Conservation (phyloP, 208 protist species). For the Acanthamoeba sp. region DNA sequence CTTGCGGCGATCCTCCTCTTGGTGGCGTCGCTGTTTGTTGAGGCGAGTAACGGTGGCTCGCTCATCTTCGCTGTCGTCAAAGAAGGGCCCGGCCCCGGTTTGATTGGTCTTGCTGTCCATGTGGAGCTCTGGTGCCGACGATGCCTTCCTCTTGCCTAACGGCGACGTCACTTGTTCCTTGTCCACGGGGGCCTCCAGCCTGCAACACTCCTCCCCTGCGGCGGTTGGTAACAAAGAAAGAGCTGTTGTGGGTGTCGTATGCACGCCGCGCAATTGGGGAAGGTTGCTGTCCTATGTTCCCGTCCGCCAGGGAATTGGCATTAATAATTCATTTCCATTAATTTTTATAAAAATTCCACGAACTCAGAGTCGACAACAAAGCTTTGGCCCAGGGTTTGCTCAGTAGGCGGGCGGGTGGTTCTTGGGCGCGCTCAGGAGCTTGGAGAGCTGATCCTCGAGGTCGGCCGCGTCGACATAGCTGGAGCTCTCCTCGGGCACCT, state of each 20-base stretch:
- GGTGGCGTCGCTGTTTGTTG: not conserved
- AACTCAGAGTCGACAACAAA: too few relatives aligned
- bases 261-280: too few relatives aligned
- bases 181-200: not conserved
- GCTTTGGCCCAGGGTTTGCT: too few relatives aligned
- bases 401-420: not conserved
- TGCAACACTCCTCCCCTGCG: not conserved
- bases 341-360: too few relatives aligned
- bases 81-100: not conserved
- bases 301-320: too few relatives aligned
- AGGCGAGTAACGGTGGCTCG: not conserved
- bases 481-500: constrained; percentile 62
- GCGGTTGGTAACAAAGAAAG: too few relatives aligned
- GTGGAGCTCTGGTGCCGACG: not conserved
- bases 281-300: too few relatives aligned
- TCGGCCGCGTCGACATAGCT: constrained; percentile 52
- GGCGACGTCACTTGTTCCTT: not conserved
- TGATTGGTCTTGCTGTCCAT: not conserved
- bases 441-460: constrained; percentile 50
- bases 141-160: not conserved
- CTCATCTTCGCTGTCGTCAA: constrained; percentile 11
- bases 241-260: too few relatives aligned
- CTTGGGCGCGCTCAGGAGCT: constrained; percentile 5
- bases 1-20: constrained; percentile 1
- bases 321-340: too few relatives aligned